Evolutionary conservation across 805 yeast species (phyloP), one percentile per base, ranked within the genome.

Genomic region (Saccharomycopsis sp.): DNA sequence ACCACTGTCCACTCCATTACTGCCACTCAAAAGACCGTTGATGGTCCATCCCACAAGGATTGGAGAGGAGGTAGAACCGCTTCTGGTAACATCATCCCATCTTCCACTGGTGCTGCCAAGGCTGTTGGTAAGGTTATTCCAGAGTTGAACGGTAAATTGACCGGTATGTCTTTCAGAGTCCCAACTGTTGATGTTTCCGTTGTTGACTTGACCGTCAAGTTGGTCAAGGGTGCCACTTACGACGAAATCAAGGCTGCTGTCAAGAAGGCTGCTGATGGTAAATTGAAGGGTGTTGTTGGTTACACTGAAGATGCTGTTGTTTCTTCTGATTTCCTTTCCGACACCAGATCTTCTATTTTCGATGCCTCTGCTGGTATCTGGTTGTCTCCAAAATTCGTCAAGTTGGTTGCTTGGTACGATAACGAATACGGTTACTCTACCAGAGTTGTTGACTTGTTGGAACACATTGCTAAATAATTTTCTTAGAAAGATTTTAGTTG

Each of bases 31-130:
- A 90, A 90, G 86, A 87, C 96, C 64, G 97, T 90, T 66, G 97
- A 90, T 75, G 97, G 97, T 78, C 96, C 97, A 70, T 89, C 96
- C 74, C 90, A 86, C 84, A 90, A 90, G 84, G 97, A 90, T 83
- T 90, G 97, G 97, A 87, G 97, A 85, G 96, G 97, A 75, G 97
- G 97, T 76, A 87, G 97, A 81, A 87, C 96, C 69, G 96, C 96
- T 73, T 86, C 93, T 64, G 96, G 92, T 73, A 90, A 90, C 87
- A 88, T 90, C 75, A 90, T 90, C 68, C 97, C 97, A 72, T 89
- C 96, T 47, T 87, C 96, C 64, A 90, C 97, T 64, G 97, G 97
- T 85, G 97, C 97, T 70, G 97, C 97, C 72, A 90, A 90, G 86
- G 96, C 96, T 66, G 97, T 90, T 69, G 96, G 96, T 75, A 89